Percentiles rank a stretch among this genome's conserved stretches.
Evolutionary conservation across 2,329 filamentous ascomycete genomes (phyloP).

Genomic region (Pseudogymnoascus sp.): DNA sequence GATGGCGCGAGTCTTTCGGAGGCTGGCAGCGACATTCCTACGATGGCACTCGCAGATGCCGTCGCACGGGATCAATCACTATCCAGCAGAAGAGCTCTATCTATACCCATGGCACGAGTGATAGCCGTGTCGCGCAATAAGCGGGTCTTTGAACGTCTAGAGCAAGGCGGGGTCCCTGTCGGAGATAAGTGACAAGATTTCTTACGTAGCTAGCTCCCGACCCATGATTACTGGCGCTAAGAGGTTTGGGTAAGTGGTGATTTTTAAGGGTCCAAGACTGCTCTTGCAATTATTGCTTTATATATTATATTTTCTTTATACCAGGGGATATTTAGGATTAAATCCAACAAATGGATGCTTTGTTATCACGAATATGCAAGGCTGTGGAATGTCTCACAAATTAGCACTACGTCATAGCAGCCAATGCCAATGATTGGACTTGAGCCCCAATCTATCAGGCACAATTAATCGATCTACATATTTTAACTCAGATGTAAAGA

Average conservation of each 20-base stretch:
- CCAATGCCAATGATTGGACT: not conserved
- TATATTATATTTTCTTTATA: not conserved
- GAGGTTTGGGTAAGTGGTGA: not conserved
- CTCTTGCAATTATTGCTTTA: not conserved
- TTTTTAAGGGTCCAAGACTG: not conserved
- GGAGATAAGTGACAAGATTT: conserved; percentile 8
- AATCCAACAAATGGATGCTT: not conserved
- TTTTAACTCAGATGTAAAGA: not conserved
- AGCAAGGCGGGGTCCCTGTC: not conserved
- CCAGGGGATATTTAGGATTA: not conserved
- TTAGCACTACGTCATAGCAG: not conserved
- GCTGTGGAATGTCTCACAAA: not conserved
- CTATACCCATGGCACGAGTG: not conserved
- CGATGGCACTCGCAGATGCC: conserved; percentile 6
- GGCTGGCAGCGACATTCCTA: conserved; percentile 11
- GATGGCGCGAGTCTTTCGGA: conserved; percentile 4
- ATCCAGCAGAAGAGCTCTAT: not conserved
- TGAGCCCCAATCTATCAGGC: not conserved
- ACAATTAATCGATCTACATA: not conserved
- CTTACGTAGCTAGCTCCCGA: conserved; percentile 8
- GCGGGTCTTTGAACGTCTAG: conserved; percentile 2
- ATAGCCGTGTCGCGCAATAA: not conserved
- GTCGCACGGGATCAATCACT: not conserved
- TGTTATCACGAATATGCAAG: not conserved
- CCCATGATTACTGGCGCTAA: not conserved